Evolutionary conservation across 1,284 basidiomycete species (phyloP).

Genomic region (Malassezia caprae): DNA sequence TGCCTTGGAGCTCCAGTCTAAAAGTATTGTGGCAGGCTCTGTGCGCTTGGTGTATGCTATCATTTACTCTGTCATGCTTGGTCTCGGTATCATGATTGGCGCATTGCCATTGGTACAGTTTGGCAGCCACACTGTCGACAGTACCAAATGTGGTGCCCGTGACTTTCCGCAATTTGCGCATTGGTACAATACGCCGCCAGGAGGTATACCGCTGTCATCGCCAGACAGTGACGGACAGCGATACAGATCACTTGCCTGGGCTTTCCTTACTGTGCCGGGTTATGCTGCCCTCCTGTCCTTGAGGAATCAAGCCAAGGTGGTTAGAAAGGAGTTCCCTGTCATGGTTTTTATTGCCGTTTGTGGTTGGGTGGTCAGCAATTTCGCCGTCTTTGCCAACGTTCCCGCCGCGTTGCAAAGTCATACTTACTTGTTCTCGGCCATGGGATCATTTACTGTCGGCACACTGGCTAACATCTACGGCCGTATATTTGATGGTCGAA

Average conservation of each 20-base stretch:
- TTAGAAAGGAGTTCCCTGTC: conserved; percentile 59
- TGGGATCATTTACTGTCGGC: conserved; percentile 69
- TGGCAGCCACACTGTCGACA: background rate
- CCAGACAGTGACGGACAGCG: background rate
- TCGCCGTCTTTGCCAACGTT: conserved; percentile 6
- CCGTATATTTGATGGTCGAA: conserved; percentile 65
- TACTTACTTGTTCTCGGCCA: conserved; percentile 48
- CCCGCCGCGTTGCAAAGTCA: conserved; percentile 17
- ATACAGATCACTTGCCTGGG: conserved; percentile 17
- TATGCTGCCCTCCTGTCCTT: conserved; percentile 66
- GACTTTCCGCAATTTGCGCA: background rate
- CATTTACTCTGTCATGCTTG: conserved; percentile 56
- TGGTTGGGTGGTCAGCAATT: conserved; percentile 56
- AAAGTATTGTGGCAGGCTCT: conserved; percentile 51
- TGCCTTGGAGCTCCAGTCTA: conserved; percentile 61
- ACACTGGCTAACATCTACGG: conserved; percentile 73
- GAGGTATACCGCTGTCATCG: background rate
- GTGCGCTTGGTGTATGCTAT: conserved; percentile 74
- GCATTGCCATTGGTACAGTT: conserved; percentile 17
- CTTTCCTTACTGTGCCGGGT: conserved; percentile 67
- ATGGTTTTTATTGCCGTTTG: conserved; percentile 63
- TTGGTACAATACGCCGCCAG: conserved; percentile 8
- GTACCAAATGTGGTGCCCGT: background rate
- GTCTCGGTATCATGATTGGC: conserved; percentile 31
- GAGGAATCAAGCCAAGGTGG: conserved; percentile 62